Evolutionary conservation across 2,329 filamentous ascomycete genomes (phyloP), one percentile per base, ranked within the genome.

Genomic region (Verticillium tricorpus): DNA sequence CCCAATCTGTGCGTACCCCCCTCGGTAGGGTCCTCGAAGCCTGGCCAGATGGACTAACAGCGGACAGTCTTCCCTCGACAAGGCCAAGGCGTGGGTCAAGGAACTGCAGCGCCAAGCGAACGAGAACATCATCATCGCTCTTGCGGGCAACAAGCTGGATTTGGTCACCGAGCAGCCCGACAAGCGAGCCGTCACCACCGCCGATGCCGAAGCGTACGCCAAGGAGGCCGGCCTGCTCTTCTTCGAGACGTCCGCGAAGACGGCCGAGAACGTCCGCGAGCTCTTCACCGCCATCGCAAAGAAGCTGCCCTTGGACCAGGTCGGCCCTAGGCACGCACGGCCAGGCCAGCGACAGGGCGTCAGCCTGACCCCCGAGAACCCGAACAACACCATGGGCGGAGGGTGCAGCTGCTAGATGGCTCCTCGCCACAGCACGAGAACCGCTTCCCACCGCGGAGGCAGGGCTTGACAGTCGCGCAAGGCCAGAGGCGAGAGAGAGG

Each of bases 11-110:
- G 89, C 66, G 91, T 79, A 58, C 3, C 57, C 28, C 28, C 57
- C 17, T 50, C 39, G 19, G 45, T 2, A 7, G 9, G 8, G n/a
- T 22, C n/a, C 8, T 19, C 28, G 28, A 14, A n/a, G 7, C 22
- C 8, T 5, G n/a, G 22, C 3, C 17, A 40, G 2, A n/a, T n/a
- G 17, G 22, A 15, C 61, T 61, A 57, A 71, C 61, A 35, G 35
- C 57, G 34, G 14, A 35, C 64, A 99, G 95, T 87, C 93, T 67
- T 99, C 95, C 57, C 84, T 99, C 72, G 96, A 99, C 79, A 99
- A 99, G 83, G 96, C 96, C 69, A 99, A 99, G 79, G 91, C 93
- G 55, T 99, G 95, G 95, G 94, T 99, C 63, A 98, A 98, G 81
- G 95, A 99, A 76, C 88, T 99, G 61, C 95, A 99, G 78, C 89